These are phyloP conservation scores for Tolypocladium amazonense DNA, from an alignment of 2,329 filamentous ascomycete species.

Conservation along the genomic window DNA sequence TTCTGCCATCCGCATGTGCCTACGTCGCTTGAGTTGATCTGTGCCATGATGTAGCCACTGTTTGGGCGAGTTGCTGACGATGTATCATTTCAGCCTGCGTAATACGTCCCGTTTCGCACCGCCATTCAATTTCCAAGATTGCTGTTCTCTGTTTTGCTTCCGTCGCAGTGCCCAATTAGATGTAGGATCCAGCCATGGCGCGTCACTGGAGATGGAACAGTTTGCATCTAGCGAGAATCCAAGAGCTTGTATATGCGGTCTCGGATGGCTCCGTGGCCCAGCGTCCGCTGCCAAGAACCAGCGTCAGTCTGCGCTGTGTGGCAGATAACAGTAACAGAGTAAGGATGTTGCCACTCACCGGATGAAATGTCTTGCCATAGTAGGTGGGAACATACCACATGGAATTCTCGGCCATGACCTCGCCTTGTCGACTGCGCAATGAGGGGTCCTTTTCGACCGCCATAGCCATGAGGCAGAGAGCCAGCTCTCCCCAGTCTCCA, in stretches of 20 bases:
- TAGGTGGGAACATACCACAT: slow-evolving; percentile 38
- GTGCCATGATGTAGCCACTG: too few species aligned
- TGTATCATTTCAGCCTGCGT: too few species aligned
- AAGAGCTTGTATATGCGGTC: slow-evolving; percentile 12
- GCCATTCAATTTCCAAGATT: too few species aligned
- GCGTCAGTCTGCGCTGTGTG: not conserved
- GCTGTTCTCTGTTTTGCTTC: too few species aligned
- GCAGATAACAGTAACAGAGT: not conserved
- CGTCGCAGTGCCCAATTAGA: too few species aligned
- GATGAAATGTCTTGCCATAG: slow-evolving; percentile 35
- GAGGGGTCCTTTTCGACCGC: slow-evolving; percentile 23
- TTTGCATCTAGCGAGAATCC: slow-evolving; percentile 1
- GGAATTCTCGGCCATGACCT: slow-evolving; percentile 17
- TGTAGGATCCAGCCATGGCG: too few species aligned
- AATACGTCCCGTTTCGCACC: too few species aligned
- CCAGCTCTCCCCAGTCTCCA: slow-evolving; percentile 31
- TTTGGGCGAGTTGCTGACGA: too few species aligned
- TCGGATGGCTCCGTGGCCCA: slow-evolving; percentile 26
- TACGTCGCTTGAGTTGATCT: too few species aligned
- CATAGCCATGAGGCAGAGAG: slow-evolving; percentile 33
- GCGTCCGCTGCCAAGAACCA: slow-evolving; percentile 15
- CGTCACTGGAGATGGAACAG: too few species aligned
- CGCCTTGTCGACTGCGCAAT: slow-evolving; percentile 17
- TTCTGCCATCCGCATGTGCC: too few species aligned
- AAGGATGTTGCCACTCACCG: slow-evolving; percentile 15